Evolutionary conservation across 192 early-diverging fungal genomes (phyloP), one percentile per base, ranked within the genome.

Genomic region (Entomortierella parvispora): DNA sequence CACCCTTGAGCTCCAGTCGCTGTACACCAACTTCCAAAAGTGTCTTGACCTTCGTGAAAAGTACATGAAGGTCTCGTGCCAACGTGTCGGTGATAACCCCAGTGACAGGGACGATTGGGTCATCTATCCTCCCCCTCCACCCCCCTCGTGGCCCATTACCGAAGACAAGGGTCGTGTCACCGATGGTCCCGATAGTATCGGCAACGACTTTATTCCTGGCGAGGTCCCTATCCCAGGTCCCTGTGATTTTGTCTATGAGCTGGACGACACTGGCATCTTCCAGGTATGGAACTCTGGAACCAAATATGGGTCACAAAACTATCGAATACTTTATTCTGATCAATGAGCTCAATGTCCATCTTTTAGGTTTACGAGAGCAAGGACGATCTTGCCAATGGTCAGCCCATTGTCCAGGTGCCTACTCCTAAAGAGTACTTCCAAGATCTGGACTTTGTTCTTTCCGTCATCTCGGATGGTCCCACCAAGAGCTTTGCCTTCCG

Each of bases 401-500:
- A 74, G 31, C 81, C 85, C 2, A 65, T 89, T 31, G 88, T 81
- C 31, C 66, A 64, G 7, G 87, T 94, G 25, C 94, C 93, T 25
- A 83, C 82, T 42, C 89, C 92, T 50, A 91, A 89, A 51, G 94
- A 97, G 63, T 99, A 95, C 78, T 99, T 88, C 80, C 71, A 86
- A 66, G 95, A 99, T 58, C 82, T 95, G 53, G 93, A 99, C 60
- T 93, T 80, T 63, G 86, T 99, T 47, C 81, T 95, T 14, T 81
- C 86, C n/a, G 83, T 89, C 2, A 93, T 97, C 45, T 90, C 90
- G 0, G 94, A 96, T 71, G 97, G 97, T 0, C 97, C 97, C 2
- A 87, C 95, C 37, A 99, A 99, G 83, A 92, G 90, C 65, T 97
- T 95, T 86, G 94, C 95, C 1, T 99, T 92, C 80, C 83, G 95